These are phyloP conservation scores for Candida coquimbonensis DNA, from an alignment of 805 yeast species.

Conservation along the genomic window DNA sequence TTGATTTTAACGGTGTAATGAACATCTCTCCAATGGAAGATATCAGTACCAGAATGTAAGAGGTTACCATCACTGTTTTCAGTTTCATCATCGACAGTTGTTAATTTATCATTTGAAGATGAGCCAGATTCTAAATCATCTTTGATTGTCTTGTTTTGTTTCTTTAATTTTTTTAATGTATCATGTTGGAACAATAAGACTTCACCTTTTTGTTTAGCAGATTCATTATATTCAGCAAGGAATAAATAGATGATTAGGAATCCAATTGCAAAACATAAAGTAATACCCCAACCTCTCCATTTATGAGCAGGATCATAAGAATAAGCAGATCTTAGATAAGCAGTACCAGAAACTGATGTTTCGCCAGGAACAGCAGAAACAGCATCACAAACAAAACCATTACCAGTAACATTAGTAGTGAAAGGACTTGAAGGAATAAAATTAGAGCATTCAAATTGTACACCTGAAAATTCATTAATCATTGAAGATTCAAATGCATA, in stretches of 20 bases:
- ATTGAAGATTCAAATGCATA: conserved; percentile 53
- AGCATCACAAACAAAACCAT: conserved; percentile 41
- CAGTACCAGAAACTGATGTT: conserved; percentile 42
- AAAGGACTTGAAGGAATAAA: conserved; percentile 36
- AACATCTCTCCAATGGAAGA: conserved; percentile 74
- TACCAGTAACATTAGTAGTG: conserved; percentile 10
- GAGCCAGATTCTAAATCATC: conserved; percentile 23
- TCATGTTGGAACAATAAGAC: conserved; percentile 50
- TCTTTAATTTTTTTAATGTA: conserved; percentile 40
- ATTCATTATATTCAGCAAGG: conserved; percentile 50
- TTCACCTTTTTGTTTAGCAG: conserved; percentile 68
- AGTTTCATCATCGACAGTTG: conserved; percentile 6
- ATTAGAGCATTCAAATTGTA: conserved; percentile 37
- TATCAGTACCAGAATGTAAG: conserved; percentile 36
- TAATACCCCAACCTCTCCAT: conserved; percentile 65
- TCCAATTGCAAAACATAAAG: conserved; percentile 46
- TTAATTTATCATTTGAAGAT: conserved; percentile 17
- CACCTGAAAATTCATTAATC: conserved; percentile 48
- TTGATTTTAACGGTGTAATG: conserved; percentile 64
- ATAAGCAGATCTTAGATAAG: conserved; percentile 39
- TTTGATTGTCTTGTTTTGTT: conserved; percentile 26
- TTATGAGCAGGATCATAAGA: conserved; percentile 38
- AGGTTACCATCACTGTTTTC: conserved; percentile 19
- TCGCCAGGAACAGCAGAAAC: conserved; percentile 53
- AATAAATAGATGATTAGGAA: conserved; percentile 48